Percentiles rank a stretch among this genome's conserved stretches.
These are phyloP conservation scores for Kalanchoe fedtschenkoi DNA, from an alignment of 164 flowering plant species.

Conservation along the genomic window DNA sequence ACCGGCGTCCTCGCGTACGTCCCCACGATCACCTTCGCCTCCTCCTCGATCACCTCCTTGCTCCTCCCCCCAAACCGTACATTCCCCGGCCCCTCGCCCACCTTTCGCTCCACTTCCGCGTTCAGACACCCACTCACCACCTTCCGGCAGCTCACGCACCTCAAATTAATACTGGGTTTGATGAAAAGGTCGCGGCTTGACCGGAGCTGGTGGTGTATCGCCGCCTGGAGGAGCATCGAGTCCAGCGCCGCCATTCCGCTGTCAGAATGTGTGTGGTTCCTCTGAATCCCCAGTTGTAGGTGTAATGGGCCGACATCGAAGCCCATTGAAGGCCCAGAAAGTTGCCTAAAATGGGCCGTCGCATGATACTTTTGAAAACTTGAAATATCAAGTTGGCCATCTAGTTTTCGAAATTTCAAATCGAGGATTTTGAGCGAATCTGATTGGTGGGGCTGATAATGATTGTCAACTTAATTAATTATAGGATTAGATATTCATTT, in stretches of 20 bases:
- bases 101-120: conserved; percentile 18
- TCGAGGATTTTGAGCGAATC: conserved; percentile 1
- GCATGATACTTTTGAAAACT: neutral
- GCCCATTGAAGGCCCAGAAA: neutral
- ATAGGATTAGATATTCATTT: neutral
- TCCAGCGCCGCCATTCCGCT: neutral
- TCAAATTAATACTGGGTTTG: no score
- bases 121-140: conserved; percentile 14
- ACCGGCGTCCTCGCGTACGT: conserved; percentile 68
- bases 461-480: neutral
- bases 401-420: neutral
- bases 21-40: conserved; percentile 49
- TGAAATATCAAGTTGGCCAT: conserved; percentile 1
- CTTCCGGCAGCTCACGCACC: neutral
- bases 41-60: conserved; percentile 51
- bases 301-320: neutral
- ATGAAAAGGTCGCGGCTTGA: neutral
- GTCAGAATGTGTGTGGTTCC: neutral
- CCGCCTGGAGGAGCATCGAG: neutral
- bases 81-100: neutral
- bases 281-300: neutral
- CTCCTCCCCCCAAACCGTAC: conserved; percentile 15
- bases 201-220: neutral
- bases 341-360: neutral
- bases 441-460: neutral